Evolutionary conservation across 2,329 filamentous ascomycete species (phyloP).

Genomic region (Cylindrodendrum hubeiense): DNA sequence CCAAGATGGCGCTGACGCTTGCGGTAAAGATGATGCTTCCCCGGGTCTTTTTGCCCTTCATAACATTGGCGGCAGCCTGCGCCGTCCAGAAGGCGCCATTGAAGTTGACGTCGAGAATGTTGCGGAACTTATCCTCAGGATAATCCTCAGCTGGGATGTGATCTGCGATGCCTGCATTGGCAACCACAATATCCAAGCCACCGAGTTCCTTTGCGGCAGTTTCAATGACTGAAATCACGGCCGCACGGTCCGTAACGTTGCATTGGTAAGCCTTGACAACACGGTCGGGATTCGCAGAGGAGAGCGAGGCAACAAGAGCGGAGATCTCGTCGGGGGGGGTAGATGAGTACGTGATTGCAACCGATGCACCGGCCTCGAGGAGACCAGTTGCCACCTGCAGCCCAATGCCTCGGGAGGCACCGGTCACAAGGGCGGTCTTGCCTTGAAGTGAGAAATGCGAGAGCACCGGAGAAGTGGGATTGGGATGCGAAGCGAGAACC

Average conservation of each 20-base stretch:
- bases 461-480: conserved; percentile 35
- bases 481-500: conserved; percentile 36
- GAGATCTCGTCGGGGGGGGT: conserved; percentile 27
- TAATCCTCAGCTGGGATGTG: conserved; percentile 55
- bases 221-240: conserved; percentile 41
- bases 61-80: conserved; percentile 54
- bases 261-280: conserved; percentile 52
- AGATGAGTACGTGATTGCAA: conserved; percentile 38
- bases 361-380: conserved; percentile 39
- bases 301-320: conserved; percentile 19
- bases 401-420: conserved; percentile 64
- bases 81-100: conserved; percentile 58
- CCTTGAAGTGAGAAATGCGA: conserved; percentile 49
- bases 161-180: conserved; percentile 55
- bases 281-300: conserved; percentile 15
- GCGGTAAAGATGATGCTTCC: conserved; percentile 56
- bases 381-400: conserved; percentile 50
- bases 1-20: conserved; percentile 54
- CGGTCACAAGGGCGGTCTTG: conserved; percentile 63
- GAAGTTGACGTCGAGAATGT: conserved; percentile 55
- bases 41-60: conserved; percentile 48
- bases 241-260: conserved; percentile 49
- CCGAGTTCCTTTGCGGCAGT: conserved; percentile 52
- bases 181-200: conserved; percentile 56
- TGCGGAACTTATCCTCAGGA: conserved; percentile 52